Percentiles rank a stretch among this genome's conserved stretches.
These are phyloP conservation scores for Trapa incisa DNA, from an alignment of 345 rosid species.

Conservation along the genomic window DNA sequence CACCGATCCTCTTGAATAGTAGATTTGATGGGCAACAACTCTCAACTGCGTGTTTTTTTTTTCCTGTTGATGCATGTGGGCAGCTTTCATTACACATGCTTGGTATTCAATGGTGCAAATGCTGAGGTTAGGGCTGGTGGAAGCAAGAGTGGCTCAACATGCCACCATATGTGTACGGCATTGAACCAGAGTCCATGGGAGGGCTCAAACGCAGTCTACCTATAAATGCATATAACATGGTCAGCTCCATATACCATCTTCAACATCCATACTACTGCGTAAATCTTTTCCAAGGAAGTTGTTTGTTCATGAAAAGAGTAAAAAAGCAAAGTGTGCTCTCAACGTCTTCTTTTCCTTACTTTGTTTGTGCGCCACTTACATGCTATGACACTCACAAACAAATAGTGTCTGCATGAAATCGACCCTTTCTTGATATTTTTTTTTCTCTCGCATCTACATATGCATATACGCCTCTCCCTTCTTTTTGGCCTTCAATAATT, in stretches of 20 bases:
- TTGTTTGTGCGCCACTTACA: too few relatives aligned
- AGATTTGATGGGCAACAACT: too few relatives aligned
- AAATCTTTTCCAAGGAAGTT: not conserved
- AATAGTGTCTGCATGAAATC: too few relatives aligned
- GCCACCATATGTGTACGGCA: not conserved
- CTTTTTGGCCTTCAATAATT: slow-evolving; percentile 28
- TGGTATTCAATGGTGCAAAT: not conserved
- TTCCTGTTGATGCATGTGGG: too few relatives aligned
- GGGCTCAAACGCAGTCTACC: too few relatives aligned
- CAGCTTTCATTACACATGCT: not conserved
- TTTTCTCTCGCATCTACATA: too few relatives aligned
- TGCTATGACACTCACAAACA: too few relatives aligned
- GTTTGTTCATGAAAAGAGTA: slow-evolving; percentile 1
- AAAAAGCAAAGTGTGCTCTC: not conserved
- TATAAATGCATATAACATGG: not conserved
- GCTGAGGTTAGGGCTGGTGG: slow-evolving; percentile 18
- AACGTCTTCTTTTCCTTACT: too few relatives aligned
- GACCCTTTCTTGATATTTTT: too few relatives aligned
- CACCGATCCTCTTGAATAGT: too few relatives aligned
- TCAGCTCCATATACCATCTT: not conserved
- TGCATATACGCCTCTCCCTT: not conserved
- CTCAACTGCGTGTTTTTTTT: too few relatives aligned
- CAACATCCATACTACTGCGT: not conserved
- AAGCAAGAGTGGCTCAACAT: slow-evolving; percentile 9
- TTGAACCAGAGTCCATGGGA: not conserved